Percentiles rank a stretch among this genome's conserved stretches.
These are phyloP conservation scores for Yamadazyma spencermartinsiae DNA, from an alignment of 1,139 yeast species.

Conservation along the genomic window DNA sequence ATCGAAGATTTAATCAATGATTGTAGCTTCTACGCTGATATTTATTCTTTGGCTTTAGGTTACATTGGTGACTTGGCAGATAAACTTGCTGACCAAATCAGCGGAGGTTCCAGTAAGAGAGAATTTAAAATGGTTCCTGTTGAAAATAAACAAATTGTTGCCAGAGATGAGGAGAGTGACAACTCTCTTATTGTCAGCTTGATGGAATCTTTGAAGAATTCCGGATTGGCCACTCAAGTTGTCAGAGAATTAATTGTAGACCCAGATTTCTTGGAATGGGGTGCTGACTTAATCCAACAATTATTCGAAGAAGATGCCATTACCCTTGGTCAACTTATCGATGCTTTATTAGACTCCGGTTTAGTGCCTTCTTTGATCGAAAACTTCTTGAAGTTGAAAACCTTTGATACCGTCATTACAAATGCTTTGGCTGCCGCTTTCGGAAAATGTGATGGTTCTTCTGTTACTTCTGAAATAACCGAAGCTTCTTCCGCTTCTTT, in stretches of 20 bases:
- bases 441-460: slow-evolving; percentile 38
- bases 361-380: slow-evolving; percentile 39
- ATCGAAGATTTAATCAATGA: slow-evolving; percentile 39
- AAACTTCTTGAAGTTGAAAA: slow-evolving; percentile 41
- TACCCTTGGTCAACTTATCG: slow-evolving; percentile 27
- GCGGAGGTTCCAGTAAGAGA: slow-evolving; percentile 25
- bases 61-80: slow-evolving; percentile 33
- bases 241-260: slow-evolving; percentile 43
- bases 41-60: slow-evolving; percentile 36
- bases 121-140: slow-evolving; percentile 14
- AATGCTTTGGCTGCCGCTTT: slow-evolving; percentile 50
- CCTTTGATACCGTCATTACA: slow-evolving; percentile 42
- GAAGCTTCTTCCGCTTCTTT: slow-evolving; percentile 20
- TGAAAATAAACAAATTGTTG: slow-evolving; percentile 8
- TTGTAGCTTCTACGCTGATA: slow-evolving; percentile 43
- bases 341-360: slow-evolving; percentile 38
- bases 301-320: slow-evolving; percentile 35
- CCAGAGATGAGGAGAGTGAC: slow-evolving; percentile 17
- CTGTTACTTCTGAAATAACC: slow-evolving; percentile 27
- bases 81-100: slow-evolving; percentile 25
- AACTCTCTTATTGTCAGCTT: slow-evolving; percentile 30
- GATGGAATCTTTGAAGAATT: slow-evolving; percentile 47
- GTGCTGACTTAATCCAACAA: slow-evolving; percentile 39
- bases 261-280: slow-evolving; percentile 39
- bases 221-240: slow-evolving; percentile 46